Conservation (phyloP, 164 flowering plant genomes). For the Aristolochia fimbriata region DNA sequence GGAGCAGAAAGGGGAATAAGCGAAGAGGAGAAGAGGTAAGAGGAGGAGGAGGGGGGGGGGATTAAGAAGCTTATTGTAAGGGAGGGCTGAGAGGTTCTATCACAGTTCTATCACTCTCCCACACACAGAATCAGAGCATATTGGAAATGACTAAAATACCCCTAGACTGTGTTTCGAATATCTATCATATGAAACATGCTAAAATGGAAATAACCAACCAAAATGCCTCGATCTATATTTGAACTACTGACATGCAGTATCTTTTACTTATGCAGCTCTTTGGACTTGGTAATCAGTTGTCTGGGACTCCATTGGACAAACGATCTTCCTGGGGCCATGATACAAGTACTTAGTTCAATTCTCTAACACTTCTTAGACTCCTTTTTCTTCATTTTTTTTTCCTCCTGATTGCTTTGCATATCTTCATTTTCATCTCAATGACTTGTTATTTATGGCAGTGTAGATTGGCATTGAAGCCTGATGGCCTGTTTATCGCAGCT, state of each 20-base stretch:
- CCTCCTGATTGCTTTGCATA: neutral
- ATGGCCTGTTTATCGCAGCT: constrained; percentile 92
- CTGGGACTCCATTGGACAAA: constrained; percentile 98
- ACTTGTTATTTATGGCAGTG: constrained; percentile 43
- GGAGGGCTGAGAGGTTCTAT: too few relatives aligned
- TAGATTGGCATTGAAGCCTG: constrained; percentile 87
- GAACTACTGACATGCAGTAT: neutral
- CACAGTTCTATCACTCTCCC: too few relatives aligned
- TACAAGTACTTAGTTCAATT: constrained; percentile 43
- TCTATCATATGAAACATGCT: too few relatives aligned
- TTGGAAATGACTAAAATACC: too few relatives aligned
- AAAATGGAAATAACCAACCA: too few relatives aligned
- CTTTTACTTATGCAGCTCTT: constrained; percentile 36
- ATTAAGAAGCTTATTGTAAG: too few relatives aligned
- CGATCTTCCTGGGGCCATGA: constrained; percentile 99
- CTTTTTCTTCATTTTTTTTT: neutral
- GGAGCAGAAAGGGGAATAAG: too few relatives aligned
- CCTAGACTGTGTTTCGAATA: too few relatives aligned
- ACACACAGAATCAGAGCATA: too few relatives aligned
- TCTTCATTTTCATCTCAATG: constrained; percentile 2
- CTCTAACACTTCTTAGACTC: neutral
- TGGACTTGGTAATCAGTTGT: constrained; percentile 85
- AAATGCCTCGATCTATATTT: neutral
- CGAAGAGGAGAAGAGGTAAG: too few relatives aligned
- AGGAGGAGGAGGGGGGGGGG: too few relatives aligned